These are phyloP conservation scores for Coleophoma cylindrospora DNA, from an alignment of 2,329 filamentous ascomycete species.

Conservation along the genomic window DNA sequence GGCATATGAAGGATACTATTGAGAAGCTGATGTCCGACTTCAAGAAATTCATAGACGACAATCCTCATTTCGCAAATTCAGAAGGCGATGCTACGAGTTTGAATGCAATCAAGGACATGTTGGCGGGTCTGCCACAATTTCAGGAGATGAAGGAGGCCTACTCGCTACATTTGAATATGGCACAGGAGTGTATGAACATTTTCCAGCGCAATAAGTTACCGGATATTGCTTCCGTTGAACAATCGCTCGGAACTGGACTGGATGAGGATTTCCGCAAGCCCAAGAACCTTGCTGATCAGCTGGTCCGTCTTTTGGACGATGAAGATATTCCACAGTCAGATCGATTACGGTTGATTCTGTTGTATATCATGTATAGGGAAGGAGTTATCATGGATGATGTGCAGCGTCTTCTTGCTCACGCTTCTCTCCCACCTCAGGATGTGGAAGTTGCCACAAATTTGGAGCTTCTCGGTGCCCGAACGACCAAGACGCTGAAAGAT, in stretches of 20 bases:
- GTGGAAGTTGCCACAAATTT: conserved; percentile 72
- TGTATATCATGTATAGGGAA: conserved; percentile 82
- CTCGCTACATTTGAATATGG: conserved; percentile 92
- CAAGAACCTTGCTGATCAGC: conserved; percentile 80
- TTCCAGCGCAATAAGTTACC: conserved; percentile 82
- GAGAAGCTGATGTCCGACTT: conserved; percentile 92
- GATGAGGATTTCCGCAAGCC: conserved; percentile 91
- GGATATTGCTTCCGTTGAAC: conserved; percentile 84
- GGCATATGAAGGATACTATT: conserved; percentile 97
- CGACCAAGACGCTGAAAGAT: conserved; percentile 73
- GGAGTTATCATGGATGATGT: conserved; percentile 83
- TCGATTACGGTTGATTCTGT: conserved; percentile 75
- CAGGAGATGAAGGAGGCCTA: conserved; percentile 95
- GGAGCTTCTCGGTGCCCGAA: conserved; percentile 73
- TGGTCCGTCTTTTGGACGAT: conserved; percentile 86
- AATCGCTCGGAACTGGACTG: conserved; percentile 84
- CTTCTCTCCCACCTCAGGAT: conserved; percentile 70
- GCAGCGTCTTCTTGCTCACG: conserved; percentile 77
- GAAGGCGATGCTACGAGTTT: conserved; percentile 67
- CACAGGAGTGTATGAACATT: conserved; percentile 91
- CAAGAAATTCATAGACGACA: conserved; percentile 82
- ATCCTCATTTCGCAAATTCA: conserved; percentile 84
- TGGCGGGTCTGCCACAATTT: conserved; percentile 90
- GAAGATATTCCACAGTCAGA: conserved; percentile 67
- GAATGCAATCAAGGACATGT: conserved; percentile 94